Conservation (phyloP, 352 stramenopile species). For the Phytophthora citrophthora region DNA sequence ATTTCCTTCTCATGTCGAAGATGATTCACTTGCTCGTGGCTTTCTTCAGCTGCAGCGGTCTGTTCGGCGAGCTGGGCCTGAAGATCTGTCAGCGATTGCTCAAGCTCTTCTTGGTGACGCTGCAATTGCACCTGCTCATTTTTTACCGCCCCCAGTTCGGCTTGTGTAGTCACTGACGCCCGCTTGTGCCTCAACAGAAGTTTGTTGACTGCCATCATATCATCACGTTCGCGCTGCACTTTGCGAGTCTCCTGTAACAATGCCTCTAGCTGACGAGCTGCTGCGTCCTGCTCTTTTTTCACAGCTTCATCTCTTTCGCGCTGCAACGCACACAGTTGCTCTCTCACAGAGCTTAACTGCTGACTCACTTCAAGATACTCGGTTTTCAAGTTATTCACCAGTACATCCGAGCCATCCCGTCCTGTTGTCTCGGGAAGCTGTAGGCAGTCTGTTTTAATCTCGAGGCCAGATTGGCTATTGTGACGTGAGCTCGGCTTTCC, state of each 20-base stretch:
- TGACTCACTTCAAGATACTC: conserved; percentile 42
- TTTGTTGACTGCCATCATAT: conserved; percentile 50
- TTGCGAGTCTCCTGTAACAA: conserved; percentile 36
- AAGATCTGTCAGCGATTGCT: conserved; percentile 31
- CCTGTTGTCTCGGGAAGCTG: conserved; percentile 26
- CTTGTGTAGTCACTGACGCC: conserved; percentile 27
- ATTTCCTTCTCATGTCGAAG: conserved; percentile 57
- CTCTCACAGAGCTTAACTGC: conserved; percentile 31
- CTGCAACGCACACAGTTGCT: conserved; percentile 21
- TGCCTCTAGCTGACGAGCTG: conserved; percentile 30
- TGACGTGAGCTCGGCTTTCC: conserved; percentile 20
- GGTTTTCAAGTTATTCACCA: conserved; percentile 36
- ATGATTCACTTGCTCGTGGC: conserved; percentile 28
- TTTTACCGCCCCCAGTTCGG: conserved; percentile 27
- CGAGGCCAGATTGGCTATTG: conserved; percentile 14
- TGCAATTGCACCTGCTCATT: conserved; percentile 32
- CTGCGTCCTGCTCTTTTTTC: conserved; percentile 22
- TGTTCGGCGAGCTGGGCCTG: conserved; percentile 37
- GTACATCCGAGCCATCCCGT: conserved; percentile 5
- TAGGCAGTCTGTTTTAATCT: conserved; percentile 28
- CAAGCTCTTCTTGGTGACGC: conserved; percentile 27
- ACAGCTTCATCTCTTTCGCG: conserved; percentile 19
- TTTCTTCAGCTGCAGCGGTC: conserved; percentile 18
- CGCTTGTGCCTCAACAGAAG: conserved; percentile 39
- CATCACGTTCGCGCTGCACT: conserved; percentile 40